Evolutionary conservation across 2,329 filamentous ascomycete genomes (phyloP).

Genomic region (Ophiostoma piceae): DNA sequence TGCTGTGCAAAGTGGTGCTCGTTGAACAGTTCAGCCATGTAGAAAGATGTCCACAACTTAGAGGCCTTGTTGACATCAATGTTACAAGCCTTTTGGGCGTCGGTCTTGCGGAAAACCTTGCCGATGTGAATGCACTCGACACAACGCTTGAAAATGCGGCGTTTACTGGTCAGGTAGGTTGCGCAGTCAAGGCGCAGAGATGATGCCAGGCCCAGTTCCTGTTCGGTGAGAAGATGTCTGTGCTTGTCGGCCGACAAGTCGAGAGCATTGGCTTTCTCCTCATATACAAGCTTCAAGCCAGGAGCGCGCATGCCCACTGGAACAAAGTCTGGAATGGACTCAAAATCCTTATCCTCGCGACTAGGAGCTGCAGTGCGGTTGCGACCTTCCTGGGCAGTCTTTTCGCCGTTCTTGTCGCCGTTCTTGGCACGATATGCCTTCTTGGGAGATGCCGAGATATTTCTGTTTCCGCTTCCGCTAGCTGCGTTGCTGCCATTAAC

Average conservation of each 20-base stretch:
- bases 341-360: constrained; percentile 76
- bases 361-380: constrained; percentile 22
- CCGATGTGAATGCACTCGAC: constrained; percentile 60
- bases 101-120: constrained; percentile 91
- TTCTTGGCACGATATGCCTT: constrained; percentile 8
- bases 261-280: constrained; percentile 78
- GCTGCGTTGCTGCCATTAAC: constrained; percentile 4
- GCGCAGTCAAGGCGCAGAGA: constrained; percentile 78
- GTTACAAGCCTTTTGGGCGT: constrained; percentile 93
- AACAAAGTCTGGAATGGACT: constrained; percentile 64
- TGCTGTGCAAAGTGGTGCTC: constrained; percentile 39
- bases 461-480: background rate
- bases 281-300: constrained; percentile 69
- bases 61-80: constrained; percentile 98
- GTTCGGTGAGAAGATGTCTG: constrained; percentile 64
- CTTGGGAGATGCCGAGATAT: background rate
- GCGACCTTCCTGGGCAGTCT: background rate
- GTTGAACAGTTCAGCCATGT: constrained; percentile 79
- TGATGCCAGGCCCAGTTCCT: constrained; percentile 71
- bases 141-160: constrained; percentile 77
- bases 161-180: constrained; percentile 87
- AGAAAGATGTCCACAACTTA: constrained; percentile 84
- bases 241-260: constrained; percentile 71
- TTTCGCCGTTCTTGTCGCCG: background rate
- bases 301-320: constrained; percentile 62